phyloP scores from a whole-genome alignment of 2,329 filamentous ascomycete genomes.

The Sclerotinia sclerotiorum region DNA sequence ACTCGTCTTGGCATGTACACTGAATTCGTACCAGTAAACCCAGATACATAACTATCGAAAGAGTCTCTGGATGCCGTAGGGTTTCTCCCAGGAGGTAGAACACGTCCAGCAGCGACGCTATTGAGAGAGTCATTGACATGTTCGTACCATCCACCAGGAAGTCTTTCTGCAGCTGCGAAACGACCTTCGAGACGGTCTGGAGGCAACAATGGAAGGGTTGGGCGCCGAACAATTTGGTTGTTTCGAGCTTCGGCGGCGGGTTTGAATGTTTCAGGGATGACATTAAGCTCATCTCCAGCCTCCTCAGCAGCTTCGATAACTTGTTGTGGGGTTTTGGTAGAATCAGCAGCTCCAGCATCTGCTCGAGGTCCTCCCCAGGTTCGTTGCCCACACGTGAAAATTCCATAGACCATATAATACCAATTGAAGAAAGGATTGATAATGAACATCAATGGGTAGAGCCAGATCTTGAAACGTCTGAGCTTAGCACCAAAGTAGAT shows the following conservation, averaged over 20 bases:
- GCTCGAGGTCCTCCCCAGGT: slow-evolving; percentile 95
- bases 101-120: slow-evolving; percentile 51
- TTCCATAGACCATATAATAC: slow-evolving; percentile 73
- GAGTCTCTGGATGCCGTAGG: slow-evolving; percentile 60
- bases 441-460: slow-evolving; percentile 94
- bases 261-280: slow-evolving; percentile 83
- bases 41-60: slow-evolving; percentile 64
- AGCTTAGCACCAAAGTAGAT: slow-evolving; percentile 89
- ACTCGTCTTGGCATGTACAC: slow-evolving; percentile 65
- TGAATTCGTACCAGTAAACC: slow-evolving; percentile 56
- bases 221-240: slow-evolving; percentile 47
- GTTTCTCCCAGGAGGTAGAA: slow-evolving; percentile 22
- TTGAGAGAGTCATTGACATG: slow-evolving; percentile 67
- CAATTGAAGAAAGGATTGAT: slow-evolving; percentile 97
- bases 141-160: slow-evolving; percentile 67
- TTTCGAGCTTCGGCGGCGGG: slow-evolving; percentile 55
- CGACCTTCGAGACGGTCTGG: slow-evolving; percentile 73
- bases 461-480: slow-evolving; percentile 86
- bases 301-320: slow-evolving; percentile 80
- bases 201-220: slow-evolving; percentile 65
- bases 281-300: slow-evolving; percentile 82
- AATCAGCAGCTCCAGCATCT: slow-evolving; percentile 79
- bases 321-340: slow-evolving; percentile 72
- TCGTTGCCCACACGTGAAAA: slow-evolving; percentile 75
- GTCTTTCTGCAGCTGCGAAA: slow-evolving; percentile 70